Percentiles rank a stretch among this genome's conserved stretches.
phyloP scores from a whole-genome alignment of 2,329 filamentous ascomycete species.

The Blastomyces gilchristii region DNA sequence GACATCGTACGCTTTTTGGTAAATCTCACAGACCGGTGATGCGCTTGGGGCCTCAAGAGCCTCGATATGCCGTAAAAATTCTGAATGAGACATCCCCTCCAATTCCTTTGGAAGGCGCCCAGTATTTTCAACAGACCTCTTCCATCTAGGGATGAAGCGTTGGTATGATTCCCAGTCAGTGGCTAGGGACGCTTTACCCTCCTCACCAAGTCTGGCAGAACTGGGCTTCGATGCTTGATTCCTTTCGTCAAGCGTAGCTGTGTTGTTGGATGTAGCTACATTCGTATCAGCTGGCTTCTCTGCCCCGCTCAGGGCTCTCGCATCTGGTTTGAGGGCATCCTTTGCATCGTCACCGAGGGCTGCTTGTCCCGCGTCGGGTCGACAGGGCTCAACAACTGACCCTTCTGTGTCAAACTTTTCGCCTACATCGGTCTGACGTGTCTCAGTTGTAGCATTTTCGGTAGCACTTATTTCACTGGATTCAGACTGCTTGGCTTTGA shows the following conservation, averaged over 20 bases:
- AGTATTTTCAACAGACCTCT: not conserved
- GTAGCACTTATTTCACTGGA: not conserved
- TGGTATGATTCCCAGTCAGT: not conserved
- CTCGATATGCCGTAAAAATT: not conserved
- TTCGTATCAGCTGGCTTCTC: not conserved
- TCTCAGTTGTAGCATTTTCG: not conserved
- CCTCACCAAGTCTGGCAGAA: not conserved
- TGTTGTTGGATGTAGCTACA: not conserved
- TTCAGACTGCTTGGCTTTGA: not conserved
- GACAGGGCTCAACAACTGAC: not conserved
- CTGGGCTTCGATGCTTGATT: not conserved
- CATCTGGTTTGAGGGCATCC: not conserved
- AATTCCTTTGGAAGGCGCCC: not conserved
- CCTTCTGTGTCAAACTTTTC: not conserved
- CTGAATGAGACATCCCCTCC: not conserved
- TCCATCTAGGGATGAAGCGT: not conserved
- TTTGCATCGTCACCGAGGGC: not conserved
- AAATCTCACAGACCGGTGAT: not conserved
- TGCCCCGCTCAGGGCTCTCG: not conserved
- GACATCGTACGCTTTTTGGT: not conserved
- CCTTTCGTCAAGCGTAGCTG: not conserved
- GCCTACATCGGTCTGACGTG: not conserved
- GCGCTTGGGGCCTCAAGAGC: not conserved
- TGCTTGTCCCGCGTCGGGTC: not conserved
- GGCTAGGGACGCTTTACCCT: not conserved